Evolutionary conservation across 176 grass and related monocot genomes (phyloP), one percentile per base, ranked within the genome.

Genomic region (Hyparrhenia diplandra): DNA sequence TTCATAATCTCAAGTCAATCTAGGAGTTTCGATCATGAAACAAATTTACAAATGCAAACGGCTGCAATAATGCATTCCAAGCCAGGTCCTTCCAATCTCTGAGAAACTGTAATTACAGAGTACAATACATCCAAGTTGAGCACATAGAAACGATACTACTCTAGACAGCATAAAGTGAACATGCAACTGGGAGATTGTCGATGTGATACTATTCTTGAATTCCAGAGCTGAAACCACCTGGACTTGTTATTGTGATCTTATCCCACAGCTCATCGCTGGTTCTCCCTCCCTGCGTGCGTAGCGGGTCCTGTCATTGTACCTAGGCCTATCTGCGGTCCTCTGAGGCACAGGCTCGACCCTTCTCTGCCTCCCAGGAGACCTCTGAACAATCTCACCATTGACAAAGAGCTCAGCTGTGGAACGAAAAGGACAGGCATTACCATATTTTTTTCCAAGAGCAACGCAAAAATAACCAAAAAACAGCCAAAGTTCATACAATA

Each of bases 331-430:
- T 29, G 92, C 57, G 18, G 81, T 64, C 71, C 97, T 93, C 35
- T 99, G 93, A 11, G 89, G 91, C 31, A 91, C 88, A 42, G 91
- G 88, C n/a, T 99, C 96, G 13, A 99, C 91, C 69, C 90, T 32
- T 64, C 93, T 90, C 77, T 96, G 97, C 73, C 97, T 93, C 77
- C 96, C 96, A 1, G 92, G 97, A 16, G 90, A 20, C 76, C 93
- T 91, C 71, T 93, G 93, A 67, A 95, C 85, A 74, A 99, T 93
- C 85, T 96, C 90, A 47, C 96, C 97, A 52, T 99, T 93, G 8
- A 87, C 89, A 83, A 99, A 92, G 25, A 99, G 88, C 35, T 99
- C 97, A 71, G 97, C 97, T 99, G 88, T 60, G 86, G 67, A 69
- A 86, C 39, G 59, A 85, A 75, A 75, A 32, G 21, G 74, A 13